phyloP scores from a whole-genome alignment of 257 asterid genomes.

The Handroanthus guayacan region DNA sequence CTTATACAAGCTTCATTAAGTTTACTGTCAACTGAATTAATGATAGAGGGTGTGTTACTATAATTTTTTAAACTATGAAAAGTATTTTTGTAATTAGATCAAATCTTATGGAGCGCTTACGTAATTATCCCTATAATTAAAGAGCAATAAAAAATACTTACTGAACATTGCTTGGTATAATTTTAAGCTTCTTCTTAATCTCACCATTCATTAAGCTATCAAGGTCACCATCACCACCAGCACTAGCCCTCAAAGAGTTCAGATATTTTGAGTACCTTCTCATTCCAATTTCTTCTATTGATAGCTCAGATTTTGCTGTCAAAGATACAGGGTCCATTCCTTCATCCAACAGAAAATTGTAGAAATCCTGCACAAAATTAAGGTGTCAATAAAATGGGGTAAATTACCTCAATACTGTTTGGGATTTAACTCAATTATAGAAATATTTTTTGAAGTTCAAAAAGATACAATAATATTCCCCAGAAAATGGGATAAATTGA shows the following conservation, averaged over 20 bases:
- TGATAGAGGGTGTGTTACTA: neutral
- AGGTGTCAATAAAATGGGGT: neutral
- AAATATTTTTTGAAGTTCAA: no score
- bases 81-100: no score
- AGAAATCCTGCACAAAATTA: slow-evolving; percentile 54
- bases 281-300: slow-evolving; percentile 39
- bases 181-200: slow-evolving; percentile 58
- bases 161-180: slow-evolving; percentile 60
- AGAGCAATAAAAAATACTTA: slow-evolving; percentile 34
- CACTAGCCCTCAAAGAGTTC: slow-evolving; percentile 41
- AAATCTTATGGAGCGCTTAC: no score
- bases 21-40: no score
- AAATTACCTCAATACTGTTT: no score
- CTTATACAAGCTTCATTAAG: no score
- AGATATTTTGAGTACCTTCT: slow-evolving; percentile 63
- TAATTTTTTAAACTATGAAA: no score
- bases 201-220: slow-evolving; percentile 61
- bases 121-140: no score
- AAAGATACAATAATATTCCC: no score
- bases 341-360: slow-evolving; percentile 64
- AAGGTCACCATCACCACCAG: slow-evolving; percentile 50
- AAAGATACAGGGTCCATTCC: slow-evolving; percentile 50
- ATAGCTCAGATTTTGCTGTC: slow-evolving; percentile 46
- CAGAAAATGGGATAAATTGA: no score
- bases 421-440: no score